Conservation (phyloP, 768 basidiomycete species). For the Auricularia heimuer region DNA sequence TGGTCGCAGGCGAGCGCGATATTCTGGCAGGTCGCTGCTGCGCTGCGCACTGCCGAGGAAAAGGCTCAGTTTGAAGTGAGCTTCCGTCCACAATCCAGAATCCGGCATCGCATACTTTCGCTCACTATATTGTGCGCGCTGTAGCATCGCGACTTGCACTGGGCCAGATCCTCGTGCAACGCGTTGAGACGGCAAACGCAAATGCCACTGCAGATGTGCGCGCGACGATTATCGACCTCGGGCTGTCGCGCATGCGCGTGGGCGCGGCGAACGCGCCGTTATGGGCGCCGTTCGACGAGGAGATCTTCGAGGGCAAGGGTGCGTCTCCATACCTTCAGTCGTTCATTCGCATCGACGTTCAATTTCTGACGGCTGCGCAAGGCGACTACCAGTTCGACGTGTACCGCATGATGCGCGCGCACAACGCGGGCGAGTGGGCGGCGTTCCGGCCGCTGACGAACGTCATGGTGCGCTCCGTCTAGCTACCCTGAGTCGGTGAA, state of each 20-base stretch:
- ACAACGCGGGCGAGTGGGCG: slow-evolving; percentile 59
- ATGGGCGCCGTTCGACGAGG: slow-evolving; percentile 79
- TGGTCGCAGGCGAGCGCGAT: slow-evolving; percentile 86
- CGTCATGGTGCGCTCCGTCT: slow-evolving; percentile 55
- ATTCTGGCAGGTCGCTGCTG: slow-evolving; percentile 81
- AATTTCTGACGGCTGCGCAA: slow-evolving; percentile 16
- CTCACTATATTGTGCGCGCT: not conserved
- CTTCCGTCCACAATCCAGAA: not conserved
- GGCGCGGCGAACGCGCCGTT: slow-evolving; percentile 40
- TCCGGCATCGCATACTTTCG: too few species aligned
- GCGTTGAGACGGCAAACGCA: slow-evolving; percentile 8
- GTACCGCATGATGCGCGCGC: slow-evolving; percentile 75
- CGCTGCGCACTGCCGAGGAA: slow-evolving; percentile 72
- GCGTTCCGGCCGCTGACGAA: slow-evolving; percentile 76
- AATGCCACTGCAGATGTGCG: slow-evolving; percentile 43
- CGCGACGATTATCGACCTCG: slow-evolving; percentile 89
- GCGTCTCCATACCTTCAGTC: slow-evolving; percentile 9
- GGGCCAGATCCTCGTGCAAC: slow-evolving; percentile 80
- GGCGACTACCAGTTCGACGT: slow-evolving; percentile 93
- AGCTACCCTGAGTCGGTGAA: too few species aligned
- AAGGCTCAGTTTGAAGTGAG: slow-evolving; percentile 80
- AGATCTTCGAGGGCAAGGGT: slow-evolving; percentile 90
- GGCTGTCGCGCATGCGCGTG: slow-evolving; percentile 76
- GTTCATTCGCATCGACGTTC: not conserved
- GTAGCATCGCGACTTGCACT: slow-evolving; percentile 98